phyloP scores from a whole-genome alignment of 2,329 filamentous ascomycete genomes.

The Seiridium unicorne region DNA sequence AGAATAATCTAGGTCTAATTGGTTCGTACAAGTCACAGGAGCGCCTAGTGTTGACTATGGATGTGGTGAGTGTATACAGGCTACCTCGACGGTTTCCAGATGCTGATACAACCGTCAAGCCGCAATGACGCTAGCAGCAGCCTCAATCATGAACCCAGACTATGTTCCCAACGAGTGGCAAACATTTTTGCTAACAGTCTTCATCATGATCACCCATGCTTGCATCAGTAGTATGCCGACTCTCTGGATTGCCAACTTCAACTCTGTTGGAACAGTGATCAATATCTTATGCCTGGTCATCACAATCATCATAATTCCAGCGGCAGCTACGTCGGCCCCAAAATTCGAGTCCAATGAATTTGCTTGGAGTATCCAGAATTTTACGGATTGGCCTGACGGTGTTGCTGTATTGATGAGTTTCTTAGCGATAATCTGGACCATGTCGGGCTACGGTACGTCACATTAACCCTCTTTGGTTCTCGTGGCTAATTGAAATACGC shows the following conservation, averaged over 20 bases:
- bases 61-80: conserved; percentile 21
- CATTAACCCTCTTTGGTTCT: neutral
- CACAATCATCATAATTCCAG: conserved; percentile 68
- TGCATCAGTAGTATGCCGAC: conserved; percentile 70
- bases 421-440: conserved; percentile 31
- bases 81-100: neutral
- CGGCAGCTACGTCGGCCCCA: conserved; percentile 50
- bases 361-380: conserved; percentile 64
- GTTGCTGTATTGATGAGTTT: conserved; percentile 71
- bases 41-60: conserved; percentile 30
- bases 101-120: conserved; percentile 25
- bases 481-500: neutral
- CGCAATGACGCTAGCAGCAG: conserved; percentile 70
- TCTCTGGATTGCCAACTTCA: conserved; percentile 67
- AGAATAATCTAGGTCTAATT: conserved; percentile 15
- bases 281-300: conserved; percentile 67
- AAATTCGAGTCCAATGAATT: conserved; percentile 44
- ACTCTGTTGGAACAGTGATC: conserved; percentile 67
- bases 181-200: conserved; percentile 63
- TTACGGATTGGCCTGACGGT: conserved; percentile 66
- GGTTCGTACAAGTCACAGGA: conserved; percentile 31
- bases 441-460: conserved; percentile 25
- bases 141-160: conserved; percentile 63
- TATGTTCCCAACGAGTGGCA: conserved; percentile 67
- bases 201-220: conserved; percentile 67